These are phyloP conservation scores for Tetrapisispora nanseiensis DNA, from an alignment of 805 yeast genomes.

Conservation along the genomic window DNA sequence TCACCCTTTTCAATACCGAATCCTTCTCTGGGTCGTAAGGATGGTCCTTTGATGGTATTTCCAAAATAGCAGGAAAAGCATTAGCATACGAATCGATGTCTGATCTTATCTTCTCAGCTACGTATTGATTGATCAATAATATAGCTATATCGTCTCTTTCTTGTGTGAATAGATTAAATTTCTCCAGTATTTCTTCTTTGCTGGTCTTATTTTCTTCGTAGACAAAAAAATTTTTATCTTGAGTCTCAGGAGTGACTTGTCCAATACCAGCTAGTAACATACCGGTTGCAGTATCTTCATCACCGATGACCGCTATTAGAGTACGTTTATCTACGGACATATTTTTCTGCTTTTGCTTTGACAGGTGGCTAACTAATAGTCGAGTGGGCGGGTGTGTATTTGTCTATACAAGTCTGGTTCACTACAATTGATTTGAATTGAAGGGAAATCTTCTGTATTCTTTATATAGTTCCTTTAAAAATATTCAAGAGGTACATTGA, in stretches of 20 bases:
- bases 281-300: conserved; percentile 96
- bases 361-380: neutral
- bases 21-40: conserved; percentile 99
- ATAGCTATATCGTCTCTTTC: conserved; percentile 86
- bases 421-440: no score
- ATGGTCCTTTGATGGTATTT: conserved; percentile 96
- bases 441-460: no score
- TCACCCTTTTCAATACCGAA: conserved; percentile 85
- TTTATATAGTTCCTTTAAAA: no score
- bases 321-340: conserved; percentile 47
- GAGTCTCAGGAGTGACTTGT: conserved; percentile 44
- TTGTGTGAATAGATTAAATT: conserved; percentile 65
- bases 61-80: conserved; percentile 94
- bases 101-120: conserved; percentile 82
- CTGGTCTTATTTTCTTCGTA: conserved; percentile 74
- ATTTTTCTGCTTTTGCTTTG: neutral
- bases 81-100: conserved; percentile 73
- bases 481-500: no score
- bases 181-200: conserved; percentile 61
- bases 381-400: no score
- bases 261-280: conserved; percentile 93
- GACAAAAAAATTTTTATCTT: conserved; percentile 63
- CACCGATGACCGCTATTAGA: conserved; percentile 89
- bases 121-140: conserved; percentile 82
- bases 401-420: no score